Evolutionary conservation across 2,329 filamentous ascomycete genomes (phyloP), one percentile per base, ranked within the genome.

Genomic region (Clarireedia monteithiana): DNA sequence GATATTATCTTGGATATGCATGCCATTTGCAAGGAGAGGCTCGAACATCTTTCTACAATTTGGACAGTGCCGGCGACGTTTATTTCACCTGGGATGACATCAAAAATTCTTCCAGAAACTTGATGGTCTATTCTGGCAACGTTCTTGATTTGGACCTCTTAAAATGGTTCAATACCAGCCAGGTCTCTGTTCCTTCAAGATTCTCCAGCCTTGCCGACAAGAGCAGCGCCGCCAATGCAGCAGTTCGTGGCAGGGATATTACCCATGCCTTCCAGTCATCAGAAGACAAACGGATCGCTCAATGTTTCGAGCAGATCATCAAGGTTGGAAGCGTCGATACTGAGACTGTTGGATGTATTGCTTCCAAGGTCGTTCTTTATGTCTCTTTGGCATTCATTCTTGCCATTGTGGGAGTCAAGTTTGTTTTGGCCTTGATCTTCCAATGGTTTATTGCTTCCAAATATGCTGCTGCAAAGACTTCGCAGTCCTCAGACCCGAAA

Each of bases 1-100:
- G 83, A 0, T 86, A 87, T 70, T 96, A 96, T 69, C 74, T 84
- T 34, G 94, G 95, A 34, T 96, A 94, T 71, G 80, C 81, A 42
- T 99, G 94, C 70, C 94, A 99, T 69, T 97, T 94, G 1, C 86
- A 85, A 0, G 72, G 75, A 6, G 71, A 72, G 1, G 82, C 85
- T 17, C 84, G 94, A 59, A 75, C 85, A 53, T 74, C 83, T 0
- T 96, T 96, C 69, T 97, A 97, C 69, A 72, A 74, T 4, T 76
- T 97, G 27, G 69, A 70, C 1, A 81, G 81, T 50, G 77, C 85
- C 3, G 94, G 91, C 2, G 91, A 96, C 64, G 92, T 99, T 15
- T 99, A 92, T 72, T 99, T 90, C 69, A 95, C 87, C 2, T 99
- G 94, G 94, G 84, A 92, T 24, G 94, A 99, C 66, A 83, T 97